These are phyloP conservation scores for Hortiboletus campestris DNA, from an alignment of 768 basidiomycete genomes.

Conservation along the genomic window DNA sequence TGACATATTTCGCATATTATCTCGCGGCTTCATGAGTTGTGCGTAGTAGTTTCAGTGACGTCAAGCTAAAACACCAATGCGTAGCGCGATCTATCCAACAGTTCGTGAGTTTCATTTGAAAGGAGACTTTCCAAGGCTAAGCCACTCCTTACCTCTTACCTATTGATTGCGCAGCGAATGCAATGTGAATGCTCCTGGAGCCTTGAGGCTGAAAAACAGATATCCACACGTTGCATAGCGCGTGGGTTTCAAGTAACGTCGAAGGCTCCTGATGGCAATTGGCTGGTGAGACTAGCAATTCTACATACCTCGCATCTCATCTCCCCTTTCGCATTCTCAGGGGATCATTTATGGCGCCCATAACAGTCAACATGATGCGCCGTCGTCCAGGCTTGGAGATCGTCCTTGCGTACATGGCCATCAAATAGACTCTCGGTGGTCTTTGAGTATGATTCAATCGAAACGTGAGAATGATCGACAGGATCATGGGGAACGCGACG, in stretches of 20 bases:
- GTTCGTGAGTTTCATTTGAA: conserved; percentile 35
- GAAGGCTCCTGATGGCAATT: conserved; percentile 73
- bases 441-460: conserved; percentile 47
- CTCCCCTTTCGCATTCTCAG: conserved; percentile 18
- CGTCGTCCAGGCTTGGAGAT: conserved; percentile 69
- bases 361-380: too few relatives aligned
- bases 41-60: not conserved
- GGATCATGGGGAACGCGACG: conserved; percentile 67
- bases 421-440: conserved; percentile 56
- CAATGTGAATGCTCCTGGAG: conserved; percentile 40
- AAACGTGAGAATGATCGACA: conserved; percentile 59
- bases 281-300: conserved; percentile 39
- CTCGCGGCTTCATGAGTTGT: conserved; percentile 63
- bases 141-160: not conserved
- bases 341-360: conserved; percentile 68
- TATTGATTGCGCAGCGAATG: conserved; percentile 39
- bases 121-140: not conserved
- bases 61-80: not conserved
- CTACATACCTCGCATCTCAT: conserved; percentile 18
- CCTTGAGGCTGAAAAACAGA: conserved; percentile 7
- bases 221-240: conserved; percentile 34
- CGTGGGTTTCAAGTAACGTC: conserved; percentile 71
- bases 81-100: conserved; percentile 47
- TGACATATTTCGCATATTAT: conserved; percentile 74
- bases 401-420: conserved; percentile 64